Evolutionary conservation across 1,139 yeast genomes (phyloP), one percentile per base, ranked within the genome.

Genomic region (Lodderomyces parapsilosis): DNA sequence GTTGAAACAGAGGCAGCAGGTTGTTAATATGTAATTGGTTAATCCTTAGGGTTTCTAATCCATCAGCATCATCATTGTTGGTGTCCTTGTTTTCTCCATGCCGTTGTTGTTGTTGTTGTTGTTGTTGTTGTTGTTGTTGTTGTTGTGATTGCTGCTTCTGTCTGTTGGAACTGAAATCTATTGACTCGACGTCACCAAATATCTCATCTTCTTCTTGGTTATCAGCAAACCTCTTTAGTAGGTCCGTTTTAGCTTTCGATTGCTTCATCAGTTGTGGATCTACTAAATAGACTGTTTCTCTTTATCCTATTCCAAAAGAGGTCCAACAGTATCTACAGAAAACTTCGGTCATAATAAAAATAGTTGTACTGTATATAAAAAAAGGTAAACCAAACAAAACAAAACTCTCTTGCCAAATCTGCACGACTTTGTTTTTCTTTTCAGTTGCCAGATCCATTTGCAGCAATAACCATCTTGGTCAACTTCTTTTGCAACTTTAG

Each of bases 141-240:
- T 28, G 25, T 31, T 23, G 27, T 31, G 23, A 9, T 25, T n/a
- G 28, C 18, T 25, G n/a, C 20, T 11, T 14, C 38, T 39, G 13
- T 17, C 33, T 14, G 9, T 28, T 28, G 31, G 31, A 28, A 33
- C 44, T 50, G 41, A 50, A 53, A 36, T 55, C 55, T 17, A 45
- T 41, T 11, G 47, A 51, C 40, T 58, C 63, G 6, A 50, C 53
- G 45, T 59, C 59, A 2, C 70, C 71, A 53, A 66, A 65, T 23
- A 66, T 59, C 38, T 66, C 68, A 42, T 64, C 52, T 20, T 64
- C 52, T 24, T 57, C 61, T 32, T 52, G 56, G 35, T 43, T 32
- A 27, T 49, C 52, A 6, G 49, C 43, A 46, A 38, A 59, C 34
- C 55, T 55, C 39, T 53, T 51, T 14, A 59, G 47, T 34, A 57